Conservation (phyloP, 1,284 basidiomycete species). For the Cutaneotrichosporon sp. region DNA sequence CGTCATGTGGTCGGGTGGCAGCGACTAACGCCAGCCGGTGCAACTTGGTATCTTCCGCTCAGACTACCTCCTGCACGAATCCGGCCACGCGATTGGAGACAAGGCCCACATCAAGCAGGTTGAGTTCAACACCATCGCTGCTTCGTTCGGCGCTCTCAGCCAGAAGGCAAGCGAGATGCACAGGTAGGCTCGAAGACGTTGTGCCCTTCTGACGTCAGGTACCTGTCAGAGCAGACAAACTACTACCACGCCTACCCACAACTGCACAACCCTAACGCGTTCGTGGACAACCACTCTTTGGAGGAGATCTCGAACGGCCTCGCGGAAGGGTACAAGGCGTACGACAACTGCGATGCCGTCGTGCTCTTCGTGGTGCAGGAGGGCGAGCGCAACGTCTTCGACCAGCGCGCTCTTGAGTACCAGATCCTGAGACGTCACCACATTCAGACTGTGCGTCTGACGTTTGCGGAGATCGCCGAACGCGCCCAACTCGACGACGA, state of each 20-base stretch:
- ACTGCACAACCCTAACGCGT: slow-evolving; percentile 55
- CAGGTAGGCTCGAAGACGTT: slow-evolving; percentile 54
- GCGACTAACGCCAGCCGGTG: slow-evolving; percentile 55
- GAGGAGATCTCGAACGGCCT: slow-evolving; percentile 69
- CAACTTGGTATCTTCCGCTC: slow-evolving; percentile 92
- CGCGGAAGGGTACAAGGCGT: slow-evolving; percentile 71
- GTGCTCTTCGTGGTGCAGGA: slow-evolving; percentile 85
- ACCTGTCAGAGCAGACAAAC: slow-evolving; percentile 60
- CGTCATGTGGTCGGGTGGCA: no score
- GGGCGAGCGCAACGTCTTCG: slow-evolving; percentile 91
- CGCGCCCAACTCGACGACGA: slow-evolving; percentile 54
- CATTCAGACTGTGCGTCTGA: slow-evolving; percentile 68
- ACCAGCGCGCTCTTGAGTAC: slow-evolving; percentile 85
- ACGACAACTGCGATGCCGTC: slow-evolving; percentile 49
- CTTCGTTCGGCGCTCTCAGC: slow-evolving; percentile 81
- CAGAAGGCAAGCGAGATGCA: slow-evolving; percentile 71
- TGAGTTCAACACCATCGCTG: slow-evolving; percentile 96
- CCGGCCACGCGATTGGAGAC: slow-evolving; percentile 11
- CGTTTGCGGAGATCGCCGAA: slow-evolving; percentile 61
- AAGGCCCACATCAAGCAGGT: slow-evolving; percentile 74
- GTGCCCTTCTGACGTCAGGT: slow-evolving; percentile 50
- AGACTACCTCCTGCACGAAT: slow-evolving; percentile 83
- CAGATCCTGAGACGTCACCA: slow-evolving; percentile 63
- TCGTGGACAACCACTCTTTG: slow-evolving; percentile 72
- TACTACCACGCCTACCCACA: slow-evolving; percentile 62